Percentiles rank a stretch among this genome's conserved stretches.
Conservation (phyloP, 2,329 filamentous ascomycete species). For the Alternaria ethzedia region DNA sequence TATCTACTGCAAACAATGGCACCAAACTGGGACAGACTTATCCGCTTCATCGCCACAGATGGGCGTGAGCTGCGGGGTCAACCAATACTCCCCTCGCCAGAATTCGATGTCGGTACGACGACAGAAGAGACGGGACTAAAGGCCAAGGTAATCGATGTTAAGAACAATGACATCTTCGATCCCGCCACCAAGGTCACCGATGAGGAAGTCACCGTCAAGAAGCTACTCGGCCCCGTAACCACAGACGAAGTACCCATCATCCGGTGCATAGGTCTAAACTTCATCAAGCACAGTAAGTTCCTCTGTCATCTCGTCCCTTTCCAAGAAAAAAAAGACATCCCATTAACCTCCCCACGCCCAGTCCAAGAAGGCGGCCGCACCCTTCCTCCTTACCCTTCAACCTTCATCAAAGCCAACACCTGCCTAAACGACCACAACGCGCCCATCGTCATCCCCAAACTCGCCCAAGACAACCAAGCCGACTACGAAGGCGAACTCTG, state of each 20-base stretch:
- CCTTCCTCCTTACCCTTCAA: slow-evolving; percentile 57
- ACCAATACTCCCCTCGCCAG: slow-evolving; percentile 54
- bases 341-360: slow-evolving; percentile 23
- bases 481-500: slow-evolving; percentile 51
- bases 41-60: slow-evolving; percentile 62
- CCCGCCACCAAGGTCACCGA: slow-evolving; percentile 59
- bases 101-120: slow-evolving; percentile 59
- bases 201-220: slow-evolving; percentile 61
- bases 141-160: slow-evolving; percentile 57
- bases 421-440: slow-evolving; percentile 50
- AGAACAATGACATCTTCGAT: slow-evolving; percentile 59
- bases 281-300: slow-evolving; percentile 60
- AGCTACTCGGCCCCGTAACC: slow-evolving; percentile 60
- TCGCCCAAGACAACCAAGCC: slow-evolving; percentile 56
- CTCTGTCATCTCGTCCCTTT: background rate
- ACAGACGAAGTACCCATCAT: slow-evolving; percentile 62
- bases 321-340: no score
- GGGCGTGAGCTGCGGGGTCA: slow-evolving; percentile 60
- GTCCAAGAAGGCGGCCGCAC: slow-evolving; percentile 60
- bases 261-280: slow-evolving; percentile 66
- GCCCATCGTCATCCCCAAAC: slow-evolving; percentile 56
- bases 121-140: slow-evolving; percentile 57
- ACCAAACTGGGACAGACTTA: slow-evolving; percentile 58
- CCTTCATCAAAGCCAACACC: slow-evolving; percentile 59
- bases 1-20: slow-evolving; percentile 15